Base-by-base conservation (phyloP, 805 yeast genomes). In the Debaryomyces prosopidis region DNA sequence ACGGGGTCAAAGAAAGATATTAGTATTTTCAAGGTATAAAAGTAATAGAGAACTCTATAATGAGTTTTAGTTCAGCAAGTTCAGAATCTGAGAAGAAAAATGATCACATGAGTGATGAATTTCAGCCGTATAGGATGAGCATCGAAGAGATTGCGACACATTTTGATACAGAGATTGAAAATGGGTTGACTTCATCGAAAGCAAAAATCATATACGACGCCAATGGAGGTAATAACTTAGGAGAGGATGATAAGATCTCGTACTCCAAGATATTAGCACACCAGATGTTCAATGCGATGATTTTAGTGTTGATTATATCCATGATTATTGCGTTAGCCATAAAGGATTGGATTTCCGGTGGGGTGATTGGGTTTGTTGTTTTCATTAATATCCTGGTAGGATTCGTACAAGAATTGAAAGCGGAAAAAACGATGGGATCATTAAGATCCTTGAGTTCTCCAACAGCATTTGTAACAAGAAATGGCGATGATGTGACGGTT, bases 341-440 rank as follows among this genome's bases (percentile, higher is more conserved):
- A 42, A 59, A 55, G 41, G 73, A 68, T 52, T 68, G 73, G 73
- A 68, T 68, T 16, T 64, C 70, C 3, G 73, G 73, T 31, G 73
- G 73, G 9, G 81, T 77, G 11, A 77, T 77, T 53, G 72, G 69
- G 5, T 62, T 68, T 36, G 79, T 77, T 34, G 69, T 77, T 4
- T 57, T 68, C 4, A 61, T 77, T 30, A 77, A 77, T 47, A 75
- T 79, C 28, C 55, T 66, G 8, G 78, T 77, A 15, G 81, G 81
- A 14, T 78, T 76, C 32, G 65, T 75, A 31, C 81, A 77, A 53
- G 81, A 77, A 53, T 59, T 68, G 15, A 69, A 75, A 39, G 81
- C 81, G 9, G 81, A 77, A 51, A 63, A 72, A 33, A 78, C 81
- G 4, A 77, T 77, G 65, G 70, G 78, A 7, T 77, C 80, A 5